phyloP scores from a whole-genome alignment of 345 rosid species.

The Heritiera littoralis region DNA sequence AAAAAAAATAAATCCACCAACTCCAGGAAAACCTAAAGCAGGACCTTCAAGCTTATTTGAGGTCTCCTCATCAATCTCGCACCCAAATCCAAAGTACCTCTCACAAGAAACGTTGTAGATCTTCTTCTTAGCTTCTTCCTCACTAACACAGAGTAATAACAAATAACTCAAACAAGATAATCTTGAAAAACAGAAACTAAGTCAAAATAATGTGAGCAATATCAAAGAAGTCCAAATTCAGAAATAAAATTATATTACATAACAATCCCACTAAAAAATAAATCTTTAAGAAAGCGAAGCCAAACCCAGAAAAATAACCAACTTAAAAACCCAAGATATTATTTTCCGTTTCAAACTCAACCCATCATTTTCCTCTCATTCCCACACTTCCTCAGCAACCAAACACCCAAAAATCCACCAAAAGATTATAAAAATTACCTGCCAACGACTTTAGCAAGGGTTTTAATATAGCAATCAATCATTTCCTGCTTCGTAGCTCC shows the following conservation, averaged over 20 bases:
- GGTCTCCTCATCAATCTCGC: conserved; percentile 96
- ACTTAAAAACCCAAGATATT: conserved; percentile 1
- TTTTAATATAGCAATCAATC: conserved; percentile 85
- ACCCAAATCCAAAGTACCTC: conserved; percentile 92
- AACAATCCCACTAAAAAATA: background rate
- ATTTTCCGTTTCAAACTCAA: background rate
- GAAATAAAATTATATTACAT: background rate
- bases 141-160: conserved; percentile 42
- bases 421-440: conserved; percentile 38
- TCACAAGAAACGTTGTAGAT: conserved; percentile 97
- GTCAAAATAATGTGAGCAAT: background rate
- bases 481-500: conserved; percentile 87
- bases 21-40: background rate
- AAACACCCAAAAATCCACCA: background rate
- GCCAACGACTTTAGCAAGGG: conserved; percentile 79
- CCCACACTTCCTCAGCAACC: background rate
- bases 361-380: background rate
- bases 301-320: background rate
- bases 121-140: conserved; percentile 88
- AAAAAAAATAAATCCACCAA: background rate
- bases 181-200: background rate
- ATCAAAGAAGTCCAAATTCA: background rate
- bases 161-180: conserved; percentile 4
- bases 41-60: conserved; percentile 88
- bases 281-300: background rate